A percentile compares a stretch with the other conserved stretches of the same genome.
phyloP scores from a whole-genome alignment of 805 yeast genomes.

The Kodamaea jinghongensis region DNA sequence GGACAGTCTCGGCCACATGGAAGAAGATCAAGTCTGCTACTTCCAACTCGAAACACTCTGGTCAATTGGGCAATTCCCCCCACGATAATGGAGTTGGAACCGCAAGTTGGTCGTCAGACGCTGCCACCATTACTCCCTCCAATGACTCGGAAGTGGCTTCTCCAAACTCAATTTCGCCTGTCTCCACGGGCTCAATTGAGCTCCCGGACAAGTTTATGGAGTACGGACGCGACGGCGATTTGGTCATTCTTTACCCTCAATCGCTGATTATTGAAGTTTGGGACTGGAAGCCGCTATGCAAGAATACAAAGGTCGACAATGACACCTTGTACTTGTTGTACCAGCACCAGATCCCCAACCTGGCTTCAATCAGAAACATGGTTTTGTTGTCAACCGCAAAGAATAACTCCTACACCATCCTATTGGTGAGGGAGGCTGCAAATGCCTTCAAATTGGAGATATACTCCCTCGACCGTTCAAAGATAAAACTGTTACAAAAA shows the following conservation, averaged over 20 bases:
- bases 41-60: neutral
- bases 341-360: constrained; percentile 6
- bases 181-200: neutral
- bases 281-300: constrained; percentile 25
- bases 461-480: neutral
- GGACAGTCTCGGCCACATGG: constrained; percentile 43
- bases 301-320: constrained; percentile 17
- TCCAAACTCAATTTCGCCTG: neutral
- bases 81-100: neutral
- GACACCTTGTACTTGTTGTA: constrained; percentile 22
- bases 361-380: neutral
- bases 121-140: too few species aligned
- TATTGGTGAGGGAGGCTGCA: neutral
- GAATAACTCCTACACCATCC: neutral
- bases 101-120: neutral
- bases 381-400: constrained; percentile 1
- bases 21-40: constrained; percentile 36
- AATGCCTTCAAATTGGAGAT: neutral
- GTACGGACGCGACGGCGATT: constrained; percentile 33
- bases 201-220: constrained; percentile 12
- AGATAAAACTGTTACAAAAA: too few species aligned
- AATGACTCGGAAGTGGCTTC: neutral
- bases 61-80: neutral
- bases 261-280: constrained; percentile 28
- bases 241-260: constrained; percentile 24